A percentile compares a stretch with the other conserved stretches of the same genome.
phyloP scores from a whole-genome alignment of 208 protist genomes.

The Naegleria lovaniensis region DNA sequence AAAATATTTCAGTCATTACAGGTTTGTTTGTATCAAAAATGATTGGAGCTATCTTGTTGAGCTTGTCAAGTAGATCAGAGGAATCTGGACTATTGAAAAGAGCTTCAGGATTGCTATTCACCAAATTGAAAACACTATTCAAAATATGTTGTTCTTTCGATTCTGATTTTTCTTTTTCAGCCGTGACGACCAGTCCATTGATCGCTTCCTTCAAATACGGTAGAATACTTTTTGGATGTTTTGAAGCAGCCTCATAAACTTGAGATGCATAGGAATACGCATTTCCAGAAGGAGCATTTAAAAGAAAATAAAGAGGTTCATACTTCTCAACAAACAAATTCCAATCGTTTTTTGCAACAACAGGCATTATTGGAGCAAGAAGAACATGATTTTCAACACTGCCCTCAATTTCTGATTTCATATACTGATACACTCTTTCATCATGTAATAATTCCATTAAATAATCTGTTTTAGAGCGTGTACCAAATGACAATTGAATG shows the following conservation, averaged over 20 bases:
- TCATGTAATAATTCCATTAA: too few relatives aligned
- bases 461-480: too few relatives aligned
- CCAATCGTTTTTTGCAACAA: too few relatives aligned
- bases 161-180: background rate
- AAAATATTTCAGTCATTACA: too few relatives aligned
- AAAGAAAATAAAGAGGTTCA: background rate
- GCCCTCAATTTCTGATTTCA: too few relatives aligned
- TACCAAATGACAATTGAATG: too few relatives aligned
- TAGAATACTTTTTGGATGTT: background rate
- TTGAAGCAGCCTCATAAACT: background rate
- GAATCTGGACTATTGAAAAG: background rate
- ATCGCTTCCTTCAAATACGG: background rate
- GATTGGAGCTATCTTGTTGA: too few relatives aligned
- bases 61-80: too few relatives aligned
- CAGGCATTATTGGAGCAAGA: background rate
- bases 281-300: background rate
- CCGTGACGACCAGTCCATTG: background rate
- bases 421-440: too few relatives aligned
- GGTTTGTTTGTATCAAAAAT: too few relatives aligned
- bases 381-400: background rate
- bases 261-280: background rate
- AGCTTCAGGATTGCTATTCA: background rate
- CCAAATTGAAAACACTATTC: background rate
- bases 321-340: background rate
- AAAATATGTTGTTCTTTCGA: background rate